Percentiles rank a stretch among this genome's conserved stretches.
Evolutionary conservation across 768 basidiomycete species (phyloP).

Genomic region (Pisolithus sp.): DNA sequence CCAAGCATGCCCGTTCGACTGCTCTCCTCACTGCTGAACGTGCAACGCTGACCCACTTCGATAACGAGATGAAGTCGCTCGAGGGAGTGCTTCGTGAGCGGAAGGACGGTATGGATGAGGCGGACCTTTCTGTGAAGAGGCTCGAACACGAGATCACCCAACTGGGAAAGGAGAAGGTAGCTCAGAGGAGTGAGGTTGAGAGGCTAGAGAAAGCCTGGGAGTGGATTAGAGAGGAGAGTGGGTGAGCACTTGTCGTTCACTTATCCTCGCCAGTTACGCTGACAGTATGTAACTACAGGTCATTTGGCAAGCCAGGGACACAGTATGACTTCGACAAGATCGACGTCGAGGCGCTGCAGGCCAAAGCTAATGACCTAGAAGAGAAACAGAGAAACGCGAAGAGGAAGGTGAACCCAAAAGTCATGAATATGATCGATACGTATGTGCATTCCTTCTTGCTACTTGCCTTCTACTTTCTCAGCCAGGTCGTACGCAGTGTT

Average conservation of each 20-base stretch:
- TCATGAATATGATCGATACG: constrained; percentile 94
- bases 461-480: constrained; percentile 1
- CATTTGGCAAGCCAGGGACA: constrained; percentile 77
- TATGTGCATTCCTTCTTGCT: constrained; percentile 30
- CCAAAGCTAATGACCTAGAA: constrained; percentile 70
- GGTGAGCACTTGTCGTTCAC: constrained; percentile 45
- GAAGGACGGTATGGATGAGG: constrained; percentile 61
- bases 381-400: constrained; percentile 79
- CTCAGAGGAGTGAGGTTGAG: constrained; percentile 44
- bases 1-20: constrained; percentile 58
- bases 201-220: constrained; percentile 76
- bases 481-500: constrained; percentile 43
- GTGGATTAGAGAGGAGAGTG: constrained; percentile 86
- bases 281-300: constrained; percentile 35
- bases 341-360: constrained; percentile 53
- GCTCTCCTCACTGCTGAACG: constrained; percentile 75
- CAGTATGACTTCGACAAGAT: constrained; percentile 73
- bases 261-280: not conserved
- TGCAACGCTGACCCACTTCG: constrained; percentile 82
- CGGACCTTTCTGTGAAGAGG: constrained; percentile 58
- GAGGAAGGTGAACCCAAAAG: constrained; percentile 93
- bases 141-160: constrained; percentile 61
- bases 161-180: constrained; percentile 58
- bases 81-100: constrained; percentile 78
- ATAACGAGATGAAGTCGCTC: constrained; percentile 79